A percentile compares a stretch with the other conserved stretches of the same genome.
Evolutionary conservation across 2,329 filamentous ascomycete species (phyloP).

Genomic region (Diatrype stigma): DNA sequence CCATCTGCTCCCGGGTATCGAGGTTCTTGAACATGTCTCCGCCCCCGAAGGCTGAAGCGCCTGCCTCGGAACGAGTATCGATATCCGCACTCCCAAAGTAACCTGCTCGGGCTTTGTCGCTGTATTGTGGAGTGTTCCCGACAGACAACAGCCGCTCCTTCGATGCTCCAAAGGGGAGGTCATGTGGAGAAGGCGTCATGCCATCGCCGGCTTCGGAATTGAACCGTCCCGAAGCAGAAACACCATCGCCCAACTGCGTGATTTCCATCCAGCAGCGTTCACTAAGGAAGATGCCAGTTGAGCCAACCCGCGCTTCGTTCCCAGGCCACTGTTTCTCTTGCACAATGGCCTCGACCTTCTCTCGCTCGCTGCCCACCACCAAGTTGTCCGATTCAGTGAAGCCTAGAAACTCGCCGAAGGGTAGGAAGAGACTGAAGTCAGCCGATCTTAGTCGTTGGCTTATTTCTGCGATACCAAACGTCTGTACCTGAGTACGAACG

Average conservation of each 20-base stretch:
- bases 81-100: slow-evolving; percentile 79
- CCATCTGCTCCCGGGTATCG: slow-evolving; percentile 89
- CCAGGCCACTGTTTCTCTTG: slow-evolving; percentile 89
- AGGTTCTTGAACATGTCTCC: slow-evolving; percentile 99
- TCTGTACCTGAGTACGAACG: slow-evolving; percentile 89
- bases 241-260: slow-evolving; percentile 65
- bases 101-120: slow-evolving; percentile 71
- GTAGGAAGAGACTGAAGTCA: slow-evolving; percentile 93
- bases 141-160: slow-evolving; percentile 54
- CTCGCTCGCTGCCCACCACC: slow-evolving; percentile 85
- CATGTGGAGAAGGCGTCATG: slow-evolving; percentile 52
- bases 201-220: slow-evolving; percentile 61
- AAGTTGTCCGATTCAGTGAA: slow-evolving; percentile 79
- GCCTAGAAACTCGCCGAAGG: slow-evolving; percentile 92
- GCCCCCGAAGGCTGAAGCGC: slow-evolving; percentile 81
- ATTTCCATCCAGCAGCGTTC: slow-evolving; percentile 95
- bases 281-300: slow-evolving; percentile 91
- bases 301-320: slow-evolving; percentile 86
- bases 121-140: slow-evolving; percentile 55
- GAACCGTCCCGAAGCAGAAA: slow-evolving; percentile 50
- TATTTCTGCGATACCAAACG: slow-evolving; percentile 94
- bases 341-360: slow-evolving; percentile 87
- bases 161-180: slow-evolving; percentile 55
- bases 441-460: slow-evolving; percentile 88
- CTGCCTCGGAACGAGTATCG: slow-evolving; percentile 86